Base-by-base conservation (phyloP, 441 rosid genomes). In the Gossypium aridum region DNA sequence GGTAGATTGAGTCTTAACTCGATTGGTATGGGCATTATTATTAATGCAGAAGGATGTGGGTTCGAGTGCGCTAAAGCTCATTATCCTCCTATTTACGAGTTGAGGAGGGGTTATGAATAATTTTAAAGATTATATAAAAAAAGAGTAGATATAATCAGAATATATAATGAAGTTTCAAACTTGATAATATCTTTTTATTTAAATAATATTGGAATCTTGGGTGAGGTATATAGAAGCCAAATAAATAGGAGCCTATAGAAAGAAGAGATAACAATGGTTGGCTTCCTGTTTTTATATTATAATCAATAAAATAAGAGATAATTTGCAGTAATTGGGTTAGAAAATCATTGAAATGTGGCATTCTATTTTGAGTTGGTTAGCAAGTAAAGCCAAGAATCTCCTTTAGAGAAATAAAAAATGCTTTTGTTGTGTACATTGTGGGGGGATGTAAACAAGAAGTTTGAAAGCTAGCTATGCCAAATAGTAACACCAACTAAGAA, bases 331-430 rank as follows among this genome's bases (percentile, higher is more conserved):
- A 23, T 22, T 23, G 6, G n/a, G 2, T 3, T 59, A 22, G 43
- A 59, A 17, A 59, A 23, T 23, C 16, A 22, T 59, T 10, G 31
- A 12, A 12, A 19, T 56, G 23, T 56, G 20, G 34, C 12, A 65
- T 65, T 37, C 8, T 3, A 25, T 23, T 67, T 17, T 34, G 43
- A 34, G 55, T 43, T 65, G 6, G 45, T 69, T 69, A 51, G 16
- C 43, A 26, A 26, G 45, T n/a, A 16, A 69, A 55, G 72, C 28
- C 54, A 45, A 73, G 82, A 78, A 74, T 80, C 63, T 76, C 43
- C 53, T 74, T 55, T 7, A 2, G 4, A 20, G 1, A 0, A 34
- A 34, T 7, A 34, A 34, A 7, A 34, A 25, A 57, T 17, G 37
- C 31, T 19, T 70, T 70, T 37, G 16, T 17, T 37, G 34, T 39